A percentile compares a stretch with the other conserved stretches of the same genome.
These are phyloP conservation scores for Penicillium digitatum DNA, from an alignment of 2,329 filamentous ascomycete species.

Conservation along the genomic window DNA sequence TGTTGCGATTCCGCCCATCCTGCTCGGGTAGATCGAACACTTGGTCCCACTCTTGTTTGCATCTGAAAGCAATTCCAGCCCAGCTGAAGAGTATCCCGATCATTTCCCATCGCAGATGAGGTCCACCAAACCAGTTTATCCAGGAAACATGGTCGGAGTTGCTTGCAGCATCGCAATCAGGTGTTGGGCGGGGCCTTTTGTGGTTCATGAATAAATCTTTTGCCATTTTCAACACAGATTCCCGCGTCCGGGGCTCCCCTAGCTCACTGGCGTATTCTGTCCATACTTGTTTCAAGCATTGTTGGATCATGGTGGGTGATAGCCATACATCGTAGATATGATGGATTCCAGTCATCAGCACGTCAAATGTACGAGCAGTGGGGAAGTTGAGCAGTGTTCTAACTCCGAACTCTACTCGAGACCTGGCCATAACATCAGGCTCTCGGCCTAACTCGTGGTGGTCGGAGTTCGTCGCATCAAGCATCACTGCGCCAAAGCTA, in stretches of 20 bases:
- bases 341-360: neutral
- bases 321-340: neutral
- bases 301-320: neutral
- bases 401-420: neutral
- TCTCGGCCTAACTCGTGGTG: neutral
- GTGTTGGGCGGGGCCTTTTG: neutral
- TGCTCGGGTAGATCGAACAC: neutral
- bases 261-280: neutral
- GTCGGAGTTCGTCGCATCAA: neutral
- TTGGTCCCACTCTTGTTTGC: neutral
- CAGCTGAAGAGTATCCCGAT: neutral
- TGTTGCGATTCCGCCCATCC: neutral
- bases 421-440: neutral
- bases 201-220: neutral
- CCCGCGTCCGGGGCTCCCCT: neutral
- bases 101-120: slow-evolving; percentile 2
- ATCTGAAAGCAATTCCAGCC: neutral
- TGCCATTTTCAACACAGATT: neutral
- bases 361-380: neutral
- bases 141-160: neutral
- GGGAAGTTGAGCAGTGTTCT: neutral
- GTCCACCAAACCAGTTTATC: neutral
- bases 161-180: neutral
- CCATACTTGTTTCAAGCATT: slow-evolving; percentile 1
- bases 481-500: neutral